Conservation (phyloP, 768 basidiomycete genomes). For the Termitomyces sp. region DNA sequence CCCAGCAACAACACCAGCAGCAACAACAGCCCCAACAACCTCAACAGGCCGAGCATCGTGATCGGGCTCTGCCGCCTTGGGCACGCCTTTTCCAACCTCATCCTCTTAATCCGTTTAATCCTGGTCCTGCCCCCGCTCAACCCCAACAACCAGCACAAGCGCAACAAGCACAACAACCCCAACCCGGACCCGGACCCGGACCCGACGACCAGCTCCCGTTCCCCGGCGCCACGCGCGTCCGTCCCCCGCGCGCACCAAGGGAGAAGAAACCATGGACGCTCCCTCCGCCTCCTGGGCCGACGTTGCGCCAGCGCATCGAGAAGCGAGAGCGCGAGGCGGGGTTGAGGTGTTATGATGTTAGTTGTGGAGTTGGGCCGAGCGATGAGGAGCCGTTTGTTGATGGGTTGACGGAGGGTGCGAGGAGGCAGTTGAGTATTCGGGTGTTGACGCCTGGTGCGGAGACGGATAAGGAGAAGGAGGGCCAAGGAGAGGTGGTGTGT, state of each 20-base stretch:
- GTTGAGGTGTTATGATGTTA: slow-evolving; percentile 67
- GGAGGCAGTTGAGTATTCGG: slow-evolving; percentile 40
- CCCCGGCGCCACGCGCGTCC: background rate
- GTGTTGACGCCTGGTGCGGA: slow-evolving; percentile 17
- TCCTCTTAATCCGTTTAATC: background rate
- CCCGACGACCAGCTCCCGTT: slow-evolving; percentile 1
- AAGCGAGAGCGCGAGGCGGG: slow-evolving; percentile 70
- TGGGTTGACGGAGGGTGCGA: slow-evolving; percentile 25
- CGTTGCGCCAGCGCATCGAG: slow-evolving; percentile 73
- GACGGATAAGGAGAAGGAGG: slow-evolving; percentile 7
- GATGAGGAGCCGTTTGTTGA: slow-evolving; percentile 63
- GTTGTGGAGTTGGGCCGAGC: slow-evolving; percentile 73
- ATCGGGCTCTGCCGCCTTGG: background rate
- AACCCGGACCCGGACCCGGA: background rate
- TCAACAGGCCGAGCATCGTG: background rate
- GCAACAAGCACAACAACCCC: slow-evolving; percentile 4
- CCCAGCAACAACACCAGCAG: background rate
- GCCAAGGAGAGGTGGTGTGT: slow-evolving; percentile 43
- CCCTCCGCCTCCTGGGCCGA: slow-evolving; percentile 65
- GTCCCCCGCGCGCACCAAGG: slow-evolving; percentile 10
- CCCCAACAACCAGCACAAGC: background rate
- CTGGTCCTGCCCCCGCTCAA: background rate
- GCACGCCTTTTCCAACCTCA: background rate
- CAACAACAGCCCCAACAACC: background rate
- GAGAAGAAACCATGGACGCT: slow-evolving; percentile 53